Base-by-base conservation (phyloP, 441 rosid genomes). In the Francoa sonchifolia region DNA sequence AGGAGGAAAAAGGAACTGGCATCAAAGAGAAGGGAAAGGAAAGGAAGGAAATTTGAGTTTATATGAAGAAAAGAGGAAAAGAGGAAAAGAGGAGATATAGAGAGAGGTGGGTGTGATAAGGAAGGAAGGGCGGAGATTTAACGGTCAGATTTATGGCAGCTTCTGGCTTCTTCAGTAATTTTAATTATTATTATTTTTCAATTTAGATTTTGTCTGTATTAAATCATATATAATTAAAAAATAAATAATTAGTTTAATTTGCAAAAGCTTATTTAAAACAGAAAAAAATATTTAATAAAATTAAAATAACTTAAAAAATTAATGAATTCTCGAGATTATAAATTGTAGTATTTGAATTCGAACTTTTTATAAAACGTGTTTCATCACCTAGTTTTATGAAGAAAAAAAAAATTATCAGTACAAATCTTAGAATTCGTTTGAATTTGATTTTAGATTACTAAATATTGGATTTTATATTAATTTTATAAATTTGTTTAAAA, bases 61-160 rank as follows among this genome's bases (percentile, higher is more conserved):
- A 47, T 23, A 44, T 21, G 60, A 54, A 46, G 44, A 62, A 53
- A 44, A 47, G 51, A 42, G 52, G 7, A 19, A 20, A 39, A 10
- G 21, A 17, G 19, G 54, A 38, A 45, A 14, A 38, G n/a, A 5
- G 52, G 57, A 55, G 49, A 51, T 17, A 52, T 48, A 62, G 56
- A 36, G 51, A 50, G 50, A 39, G 33, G 48, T 52, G 65, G 52
- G 84, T 50, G 58, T 62, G 98, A 85, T 82, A 85, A 89, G 98
- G 76, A 72, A 85, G 89, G 87, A 82, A 85, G 89, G 98, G 98
- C 75, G 82, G 89, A 77, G 93, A 85, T 79, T 85, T 67, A 77
- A 63, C 72, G 19, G 82, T 66, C 80, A 59, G 76, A 61, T 48
- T 18, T 30, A 56, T 63, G 75, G 59, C 71, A 16, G 66, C 71